Evolutionary conservation across 305 asterid species (phyloP), one percentile per base, ranked within the genome.

Genomic region (Stenogyne calaminthoides): DNA sequence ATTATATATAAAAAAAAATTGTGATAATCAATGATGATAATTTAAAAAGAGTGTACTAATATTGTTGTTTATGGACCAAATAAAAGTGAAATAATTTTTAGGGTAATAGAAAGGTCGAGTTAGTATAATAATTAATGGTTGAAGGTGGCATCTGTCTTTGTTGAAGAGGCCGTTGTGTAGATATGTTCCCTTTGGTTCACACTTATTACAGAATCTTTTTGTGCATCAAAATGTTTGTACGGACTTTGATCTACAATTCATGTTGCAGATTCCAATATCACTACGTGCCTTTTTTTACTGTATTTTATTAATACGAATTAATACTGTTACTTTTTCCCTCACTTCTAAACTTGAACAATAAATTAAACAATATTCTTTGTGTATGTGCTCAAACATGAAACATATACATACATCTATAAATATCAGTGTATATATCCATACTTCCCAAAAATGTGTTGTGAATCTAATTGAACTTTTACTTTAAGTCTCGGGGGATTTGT

Each of bases 181-280:
- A 32, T 76, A 3, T 87, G 93, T 76, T 80, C 78, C 88, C 92
- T 80, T 81, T 61, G 32, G 39, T 66, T 68, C 78, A 78, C 82
- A 77, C 76, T 78, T 5, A 2, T 32, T 70, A 11, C 20, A 64
- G 91, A 83, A 81, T 86, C 88, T 82, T 83, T 77, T 80, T 78
- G 64, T 18, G 66, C 76, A 69, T 9, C 66, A 71, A n/a, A 70
- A 36, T 70, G 79, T 67, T 67, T 57, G 87, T 83, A 81, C 86
- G 81, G 83, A 67, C 0, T 64, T 67, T 62, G 16, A 77, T 74
- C 66, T 69, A 66, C 75, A 62, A 62, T 34, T 20, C 16, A 55
- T 72, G 75, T 72, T 77, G 78, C 32, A 32, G 29, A 68, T 75
- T 54, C 82, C 92, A 72, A 76, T 46, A 76, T 36, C 65, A 64